Conservation (phyloP, 306 rosid species). For the Argentina anserina region DNA sequence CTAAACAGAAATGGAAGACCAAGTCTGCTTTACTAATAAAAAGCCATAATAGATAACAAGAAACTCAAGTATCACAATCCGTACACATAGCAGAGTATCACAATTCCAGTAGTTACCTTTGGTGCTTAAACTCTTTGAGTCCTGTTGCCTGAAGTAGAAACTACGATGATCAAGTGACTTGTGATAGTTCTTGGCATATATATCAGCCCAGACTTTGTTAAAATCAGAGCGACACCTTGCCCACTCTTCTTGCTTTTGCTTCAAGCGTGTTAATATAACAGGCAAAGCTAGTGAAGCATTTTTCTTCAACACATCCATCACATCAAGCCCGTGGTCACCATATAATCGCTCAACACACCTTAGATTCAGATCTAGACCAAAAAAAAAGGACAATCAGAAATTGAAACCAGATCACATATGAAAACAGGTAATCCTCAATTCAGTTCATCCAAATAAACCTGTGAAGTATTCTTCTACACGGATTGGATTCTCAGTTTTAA, state of each 20-base stretch:
- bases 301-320: conserved; percentile 84
- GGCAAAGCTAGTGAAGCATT: conserved; percentile 87
- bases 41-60: not conserved
- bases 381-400: conserved; percentile 19
- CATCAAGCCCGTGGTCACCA: conserved; percentile 99
- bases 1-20: not conserved
- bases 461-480: conserved; percentile 85
- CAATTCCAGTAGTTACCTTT: conserved; percentile 54
- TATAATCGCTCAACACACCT: conserved; percentile 94
- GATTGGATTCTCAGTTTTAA: conserved; percentile 64
- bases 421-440: conserved; percentile 19
- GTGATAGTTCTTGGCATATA: conserved; percentile 94
- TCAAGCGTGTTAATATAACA: conserved; percentile 83
- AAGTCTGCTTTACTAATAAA: not conserved
- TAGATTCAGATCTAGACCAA: conserved; percentile 65
- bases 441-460: conserved; percentile 50
- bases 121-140: conserved; percentile 86
- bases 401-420: conserved; percentile 9
- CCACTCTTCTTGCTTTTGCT: conserved; percentile 99
- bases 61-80: not conserved
- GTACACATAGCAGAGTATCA: not conserved
- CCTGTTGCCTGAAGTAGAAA: conserved; percentile 99
- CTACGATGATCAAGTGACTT: conserved; percentile 99
- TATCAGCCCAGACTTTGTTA: conserved; percentile 97
- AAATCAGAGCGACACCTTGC: conserved; percentile 91